A percentile compares a stretch with the other conserved stretches of the same genome.
Evolutionary conservation across 1,284 basidiomycete species (phyloP).

Genomic region (Quambalaria eucalypti): DNA sequence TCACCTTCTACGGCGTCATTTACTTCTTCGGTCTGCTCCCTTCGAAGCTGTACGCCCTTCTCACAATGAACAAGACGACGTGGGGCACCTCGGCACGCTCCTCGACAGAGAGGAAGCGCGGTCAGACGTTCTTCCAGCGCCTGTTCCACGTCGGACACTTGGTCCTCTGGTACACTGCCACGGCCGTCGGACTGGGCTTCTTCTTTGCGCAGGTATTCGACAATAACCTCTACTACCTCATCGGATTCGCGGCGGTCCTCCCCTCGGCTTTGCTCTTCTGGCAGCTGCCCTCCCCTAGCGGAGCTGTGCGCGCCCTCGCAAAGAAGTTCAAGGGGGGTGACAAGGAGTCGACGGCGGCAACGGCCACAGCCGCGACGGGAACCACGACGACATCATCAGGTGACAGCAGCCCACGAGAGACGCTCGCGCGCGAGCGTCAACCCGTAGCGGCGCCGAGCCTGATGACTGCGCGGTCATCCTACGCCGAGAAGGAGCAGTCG

Average conservation of each 20-base stretch:
- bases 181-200: neutral
- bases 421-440: too few relatives aligned
- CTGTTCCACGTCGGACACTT: slow-evolving; percentile 2
- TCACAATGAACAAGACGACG: slow-evolving; percentile 5
- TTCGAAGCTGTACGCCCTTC: slow-evolving; percentile 4
- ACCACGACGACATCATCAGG: neutral
- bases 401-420: too few relatives aligned
- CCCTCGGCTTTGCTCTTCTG: neutral
- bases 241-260: neutral
- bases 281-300: neutral
- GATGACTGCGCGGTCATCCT: too few relatives aligned
- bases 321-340: too few relatives aligned
- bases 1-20: slow-evolving; percentile 1
- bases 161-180: slow-evolving; percentile 1
- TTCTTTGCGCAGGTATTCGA: neutral
- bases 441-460: too few relatives aligned
- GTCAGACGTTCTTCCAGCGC: neutral
- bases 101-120: neutral
- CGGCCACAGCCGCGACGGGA: neutral
- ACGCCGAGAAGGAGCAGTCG: too few relatives aligned
- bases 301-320: too few relatives aligned
- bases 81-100: slow-evolving; percentile 8
- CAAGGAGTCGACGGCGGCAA: neutral
- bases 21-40: slow-evolving; percentile 8
- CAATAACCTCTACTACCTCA: neutral